Evolutionary conservation across 2,329 filamentous ascomycete species (phyloP), one percentile per base, ranked within the genome.

Genomic region (Sarocladium oryzae): DNA sequence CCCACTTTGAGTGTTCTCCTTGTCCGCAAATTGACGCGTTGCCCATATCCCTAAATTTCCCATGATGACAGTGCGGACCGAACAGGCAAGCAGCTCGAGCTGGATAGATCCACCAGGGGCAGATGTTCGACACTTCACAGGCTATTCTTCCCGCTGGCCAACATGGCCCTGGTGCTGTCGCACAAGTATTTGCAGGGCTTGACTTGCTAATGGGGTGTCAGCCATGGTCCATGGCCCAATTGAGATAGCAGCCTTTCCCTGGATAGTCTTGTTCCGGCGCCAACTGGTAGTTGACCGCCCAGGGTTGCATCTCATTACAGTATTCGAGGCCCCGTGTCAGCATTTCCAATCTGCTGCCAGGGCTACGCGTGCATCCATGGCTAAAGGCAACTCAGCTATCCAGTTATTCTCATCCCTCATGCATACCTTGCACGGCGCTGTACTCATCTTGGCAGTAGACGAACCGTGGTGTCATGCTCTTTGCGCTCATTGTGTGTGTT

Each of bases 81-180:
- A 48, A 48, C 24, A 21, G 43, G 43, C n/a, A 48, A 48, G 43
- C 43, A 48, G 43, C 43, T 48, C 43, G 43, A 48, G 43, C 43
- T 20, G 21, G 21, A 9, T 11, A 40, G 40, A 28, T 43, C 40
- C 40, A 43, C 40, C 40, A n/a, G n/a, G n/a, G n/a, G n/a, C n/a
- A n/a, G n/a, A n/a, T n/a, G n/a, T n/a, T n/a, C 8, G 26, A 43
- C 23, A n/a, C 23, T 11, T 28, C 23, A 23, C 9, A 4, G 20
- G 37, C 37, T 40, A 9, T 8, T 43, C 20, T 15, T 28, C 9
- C 21, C 23, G 21, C 40, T 43, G 16, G 21, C n/a, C 7, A 26
- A 15, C 23, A 15, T 43, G 16, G n/a, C 40, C 40, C 40, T 43
- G 40, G 21, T 43, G 23, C 36, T 21, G 7, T 40, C 16, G 18